Percentiles rank a stretch among this genome's conserved stretches.
Evolutionary conservation across 1,139 yeast genomes (phyloP).

Genomic region (Candida albicans): DNA sequence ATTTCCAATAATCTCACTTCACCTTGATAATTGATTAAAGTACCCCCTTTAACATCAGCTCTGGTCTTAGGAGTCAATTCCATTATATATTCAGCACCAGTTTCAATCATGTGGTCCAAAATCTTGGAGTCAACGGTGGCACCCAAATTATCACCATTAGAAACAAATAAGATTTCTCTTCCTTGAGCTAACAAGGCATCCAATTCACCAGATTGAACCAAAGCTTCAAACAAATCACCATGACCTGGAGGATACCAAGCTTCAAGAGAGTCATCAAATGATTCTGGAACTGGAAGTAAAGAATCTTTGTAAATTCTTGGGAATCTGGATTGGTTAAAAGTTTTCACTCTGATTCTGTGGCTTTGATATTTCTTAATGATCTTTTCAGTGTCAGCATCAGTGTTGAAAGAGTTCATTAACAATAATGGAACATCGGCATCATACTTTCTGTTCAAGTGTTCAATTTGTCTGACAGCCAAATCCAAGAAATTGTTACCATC

Average conservation of each 20-base stretch:
- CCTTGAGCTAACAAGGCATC: conserved; percentile 91
- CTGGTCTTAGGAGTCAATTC: conserved; percentile 98
- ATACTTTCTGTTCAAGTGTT: conserved; percentile 86
- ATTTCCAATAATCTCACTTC: conserved; percentile 92
- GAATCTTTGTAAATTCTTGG: conserved; percentile 97
- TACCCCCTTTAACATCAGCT: conserved; percentile 99
- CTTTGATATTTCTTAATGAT: conserved; percentile 96
- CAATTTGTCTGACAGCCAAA: conserved; percentile 93
- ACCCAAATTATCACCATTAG: conserved; percentile 97
- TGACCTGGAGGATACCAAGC: conserved; percentile 99
- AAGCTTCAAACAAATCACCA: conserved; percentile 93
- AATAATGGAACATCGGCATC: conserved; percentile 94
- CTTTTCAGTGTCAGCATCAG: conserved; percentile 93
- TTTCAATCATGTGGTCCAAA: conserved; percentile 87
- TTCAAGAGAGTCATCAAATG: conserved; percentile 71
- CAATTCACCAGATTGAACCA: conserved; percentile 87
- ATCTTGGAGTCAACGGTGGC: conserved; percentile 95
- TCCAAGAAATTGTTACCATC: conserved; percentile 97
- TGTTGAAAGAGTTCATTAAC: conserved; percentile 97
- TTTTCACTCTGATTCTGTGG: conserved; percentile 91
- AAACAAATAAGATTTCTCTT: conserved; percentile 90
- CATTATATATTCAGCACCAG: conserved; percentile 94
- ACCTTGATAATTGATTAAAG: conserved; percentile 94
- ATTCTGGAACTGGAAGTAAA: conserved; percentile 86
- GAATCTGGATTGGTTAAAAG: conserved; percentile 95